A percentile compares a stretch with the other conserved stretches of the same genome.
Evolutionary conservation across 2,329 filamentous ascomycete genomes (phyloP).

Genomic region (Claviceps sp.): DNA sequence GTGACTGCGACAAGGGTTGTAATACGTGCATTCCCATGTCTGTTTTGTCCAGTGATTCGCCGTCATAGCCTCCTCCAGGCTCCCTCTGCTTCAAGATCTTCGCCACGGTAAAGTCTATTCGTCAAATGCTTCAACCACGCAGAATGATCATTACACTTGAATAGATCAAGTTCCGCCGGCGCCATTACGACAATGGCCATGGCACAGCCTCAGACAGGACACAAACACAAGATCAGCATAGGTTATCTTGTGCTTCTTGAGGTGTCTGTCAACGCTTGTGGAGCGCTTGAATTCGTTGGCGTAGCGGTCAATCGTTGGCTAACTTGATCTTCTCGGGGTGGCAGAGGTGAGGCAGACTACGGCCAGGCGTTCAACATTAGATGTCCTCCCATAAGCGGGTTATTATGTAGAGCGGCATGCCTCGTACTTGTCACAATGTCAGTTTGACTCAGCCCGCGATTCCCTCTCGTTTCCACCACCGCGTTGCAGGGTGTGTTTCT

Average conservation of each 20-base stretch:
- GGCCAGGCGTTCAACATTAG: conserved; percentile 9
- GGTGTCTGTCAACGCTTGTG: conserved; percentile 13
- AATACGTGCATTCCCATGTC: too few species aligned
- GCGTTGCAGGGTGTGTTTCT: too few species aligned
- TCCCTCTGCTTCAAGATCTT: conserved; percentile 2
- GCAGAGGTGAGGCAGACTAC: conserved; percentile 12
- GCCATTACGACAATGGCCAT: neutral
- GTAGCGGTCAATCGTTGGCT: conserved; percentile 15
- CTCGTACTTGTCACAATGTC: too few species aligned
- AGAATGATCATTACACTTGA: neutral
- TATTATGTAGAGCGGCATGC: too few species aligned
- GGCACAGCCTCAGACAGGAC: neutral
- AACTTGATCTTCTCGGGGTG: conserved; percentile 13
- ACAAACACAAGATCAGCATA: conserved; percentile 15
- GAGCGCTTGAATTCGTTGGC: conserved; percentile 15
- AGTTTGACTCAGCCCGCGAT: too few species aligned
- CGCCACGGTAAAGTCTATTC: neutral
- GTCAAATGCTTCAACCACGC: conserved; percentile 4
- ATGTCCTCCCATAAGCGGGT: conserved; percentile 9
- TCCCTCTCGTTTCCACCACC: too few species aligned
- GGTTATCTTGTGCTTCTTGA: conserved; percentile 10
- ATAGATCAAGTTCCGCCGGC: neutral
- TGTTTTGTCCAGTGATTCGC: neutral
- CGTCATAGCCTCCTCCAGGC: neutral
- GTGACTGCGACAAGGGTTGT: too few species aligned